Percentiles rank a stretch among this genome's conserved stretches.
These are phyloP conservation scores for Russula sp. DNA, from an alignment of 768 basidiomycete genomes.

Conservation along the genomic window DNA sequence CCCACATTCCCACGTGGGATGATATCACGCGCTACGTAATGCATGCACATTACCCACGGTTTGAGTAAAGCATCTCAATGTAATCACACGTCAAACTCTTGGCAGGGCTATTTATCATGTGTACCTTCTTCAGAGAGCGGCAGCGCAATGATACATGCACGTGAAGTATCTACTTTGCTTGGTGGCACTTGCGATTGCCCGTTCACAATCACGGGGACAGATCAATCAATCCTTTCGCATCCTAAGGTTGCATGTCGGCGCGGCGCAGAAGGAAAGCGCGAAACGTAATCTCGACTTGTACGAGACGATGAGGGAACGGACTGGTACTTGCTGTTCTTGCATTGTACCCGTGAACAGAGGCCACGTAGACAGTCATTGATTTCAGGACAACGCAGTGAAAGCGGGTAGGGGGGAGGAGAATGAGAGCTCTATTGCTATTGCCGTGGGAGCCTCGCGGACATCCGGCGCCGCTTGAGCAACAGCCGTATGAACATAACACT, in stretches of 20 bases:
- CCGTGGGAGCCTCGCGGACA: slow-evolving; percentile 48
- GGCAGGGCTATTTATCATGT: not conserved
- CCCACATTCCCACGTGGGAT: not conserved
- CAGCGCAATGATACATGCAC: not conserved
- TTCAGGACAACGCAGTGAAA: not conserved
- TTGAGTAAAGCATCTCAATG: too few relatives aligned
- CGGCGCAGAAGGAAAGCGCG: not conserved
- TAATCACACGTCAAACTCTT: not conserved
- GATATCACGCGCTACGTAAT: not conserved
- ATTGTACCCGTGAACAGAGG: not conserved
- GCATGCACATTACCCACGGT: too few relatives aligned
- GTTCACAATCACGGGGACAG: not conserved
- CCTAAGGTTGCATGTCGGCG: not conserved
- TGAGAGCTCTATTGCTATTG: slow-evolving; percentile 29
- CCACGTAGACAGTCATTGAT: not conserved
- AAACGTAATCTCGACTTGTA: not conserved
- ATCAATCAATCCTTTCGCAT: not conserved
- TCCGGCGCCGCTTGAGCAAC: slow-evolving; percentile 49
- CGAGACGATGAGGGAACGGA: not conserved
- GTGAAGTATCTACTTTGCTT: not conserved
- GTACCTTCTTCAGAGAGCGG: not conserved
- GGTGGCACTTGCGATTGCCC: not conserved
- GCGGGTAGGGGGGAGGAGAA: not conserved
- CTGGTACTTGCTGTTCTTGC: not conserved
- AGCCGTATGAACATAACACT: slow-evolving; percentile 73